phyloP scores from a whole-genome alignment of 352 stramenopile species.

The Globisporangium heterothallicum region DNA sequence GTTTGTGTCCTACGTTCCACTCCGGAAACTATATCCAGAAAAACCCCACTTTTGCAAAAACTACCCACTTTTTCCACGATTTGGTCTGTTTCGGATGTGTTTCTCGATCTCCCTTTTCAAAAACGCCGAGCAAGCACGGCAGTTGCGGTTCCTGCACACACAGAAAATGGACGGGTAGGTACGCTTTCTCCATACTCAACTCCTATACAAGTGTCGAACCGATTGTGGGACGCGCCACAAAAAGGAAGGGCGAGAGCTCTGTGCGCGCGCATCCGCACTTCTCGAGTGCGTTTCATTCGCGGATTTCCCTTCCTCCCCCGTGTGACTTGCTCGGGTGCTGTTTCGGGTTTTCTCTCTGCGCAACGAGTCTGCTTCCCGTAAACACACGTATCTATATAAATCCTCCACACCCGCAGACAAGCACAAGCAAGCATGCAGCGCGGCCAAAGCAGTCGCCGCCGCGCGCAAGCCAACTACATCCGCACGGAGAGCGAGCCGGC shows the following conservation, averaged over 20 bases:
- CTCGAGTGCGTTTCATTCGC: conserved; percentile 10
- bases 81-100: not conserved
- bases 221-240: not conserved
- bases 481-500: conserved; percentile 53
- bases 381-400: not conserved
- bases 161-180: not conserved
- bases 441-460: conserved; percentile 15
- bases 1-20: not conserved
- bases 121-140: too few species aligned
- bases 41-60: not conserved
- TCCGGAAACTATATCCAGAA: too few species aligned
- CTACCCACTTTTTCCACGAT: not conserved
- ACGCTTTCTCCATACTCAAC: not conserved
- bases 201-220: not conserved
- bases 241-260: too few species aligned
- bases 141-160: too few species aligned
- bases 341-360: not conserved
- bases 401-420: not conserved
- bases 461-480: conserved; percentile 74
- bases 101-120: not conserved
- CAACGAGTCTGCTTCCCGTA: not conserved
- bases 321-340: too few species aligned
- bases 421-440: conserved; percentile 8
- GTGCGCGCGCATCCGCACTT: too few species aligned
- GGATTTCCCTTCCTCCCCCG: conserved; percentile 3